Evolutionary conservation across 192 early-diverging fungal genomes (phyloP).

Genomic region (Umbelopsis sp.): DNA sequence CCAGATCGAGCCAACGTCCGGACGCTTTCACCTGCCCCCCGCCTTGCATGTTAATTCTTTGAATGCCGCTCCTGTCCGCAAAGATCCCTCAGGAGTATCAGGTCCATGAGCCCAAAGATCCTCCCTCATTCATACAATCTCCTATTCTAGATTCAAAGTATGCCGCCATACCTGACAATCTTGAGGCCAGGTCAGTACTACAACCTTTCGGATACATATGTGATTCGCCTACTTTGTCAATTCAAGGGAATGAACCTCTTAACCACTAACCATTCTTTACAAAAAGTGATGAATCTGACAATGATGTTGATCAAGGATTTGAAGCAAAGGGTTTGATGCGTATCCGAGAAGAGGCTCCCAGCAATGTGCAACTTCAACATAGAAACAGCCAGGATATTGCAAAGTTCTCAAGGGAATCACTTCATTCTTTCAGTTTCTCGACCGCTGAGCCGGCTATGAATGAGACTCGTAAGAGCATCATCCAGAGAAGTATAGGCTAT

Average conservation of each 20-base stretch:
- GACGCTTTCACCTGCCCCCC: not conserved
- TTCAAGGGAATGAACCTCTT: not conserved
- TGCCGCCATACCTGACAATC: not conserved
- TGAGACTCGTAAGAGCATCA: conserved; percentile 48
- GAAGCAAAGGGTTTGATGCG: conserved; percentile 24
- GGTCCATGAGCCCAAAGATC: not conserved
- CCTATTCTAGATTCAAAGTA: not conserved
- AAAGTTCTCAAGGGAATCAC: conserved; percentile 50
- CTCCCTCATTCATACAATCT: not conserved
- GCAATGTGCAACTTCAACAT: not conserved
- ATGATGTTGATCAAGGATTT: conserved; percentile 17
- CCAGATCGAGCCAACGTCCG: not conserved
- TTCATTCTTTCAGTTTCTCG: conserved; percentile 48
- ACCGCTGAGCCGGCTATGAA: conserved; percentile 39
- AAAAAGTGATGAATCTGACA: conserved; percentile 10
- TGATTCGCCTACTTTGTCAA: not conserved
- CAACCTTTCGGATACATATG: no score
- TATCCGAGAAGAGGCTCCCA: conserved; percentile 10
- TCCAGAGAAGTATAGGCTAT: conserved; percentile 51
- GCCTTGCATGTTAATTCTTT: conserved; percentile 6
- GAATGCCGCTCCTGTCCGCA: conserved; percentile 14
- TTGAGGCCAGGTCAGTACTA: not conserved
- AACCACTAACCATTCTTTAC: not conserved
- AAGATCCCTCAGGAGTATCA: conserved; percentile 19
- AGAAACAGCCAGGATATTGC: conserved; percentile 30